These are phyloP conservation scores for Amylostereum chailletii DNA, from an alignment of 1,284 basidiomycete species.

Conservation along the genomic window DNA sequence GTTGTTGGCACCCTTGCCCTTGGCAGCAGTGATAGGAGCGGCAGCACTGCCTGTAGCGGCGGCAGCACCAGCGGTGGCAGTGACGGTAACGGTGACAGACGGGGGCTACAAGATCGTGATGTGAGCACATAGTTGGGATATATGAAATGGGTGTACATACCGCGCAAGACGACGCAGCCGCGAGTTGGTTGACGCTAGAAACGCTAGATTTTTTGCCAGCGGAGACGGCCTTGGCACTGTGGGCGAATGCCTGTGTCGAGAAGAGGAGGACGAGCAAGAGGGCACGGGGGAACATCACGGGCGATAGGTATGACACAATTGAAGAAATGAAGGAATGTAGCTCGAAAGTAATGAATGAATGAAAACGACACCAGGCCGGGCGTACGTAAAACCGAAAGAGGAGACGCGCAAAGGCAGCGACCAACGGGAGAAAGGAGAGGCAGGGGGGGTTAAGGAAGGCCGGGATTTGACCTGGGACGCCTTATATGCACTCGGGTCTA, in stretches of 20 bases:
- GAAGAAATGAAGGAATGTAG: background rate
- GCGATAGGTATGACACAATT: background rate
- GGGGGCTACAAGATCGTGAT: background rate
- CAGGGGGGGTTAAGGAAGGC: too few relatives aligned
- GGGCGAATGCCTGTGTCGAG: background rate
- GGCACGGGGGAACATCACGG: background rate
- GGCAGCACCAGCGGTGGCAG: background rate
- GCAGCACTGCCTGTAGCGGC: background rate
- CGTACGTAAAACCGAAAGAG: too few relatives aligned
- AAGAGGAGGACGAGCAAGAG: background rate
- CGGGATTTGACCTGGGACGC: too few relatives aligned
- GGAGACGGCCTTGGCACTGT: background rate
- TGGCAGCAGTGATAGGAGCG: background rate
- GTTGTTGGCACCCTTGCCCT: background rate
- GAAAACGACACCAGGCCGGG: constrained; percentile 1
- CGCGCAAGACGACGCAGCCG: background rate
- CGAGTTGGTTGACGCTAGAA: background rate
- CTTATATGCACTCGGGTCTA: too few relatives aligned
- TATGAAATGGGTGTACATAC: background rate
- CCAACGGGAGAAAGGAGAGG: too few relatives aligned
- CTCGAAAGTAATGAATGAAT: background rate
- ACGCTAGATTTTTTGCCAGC: background rate
- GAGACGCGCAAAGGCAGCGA: too few relatives aligned
- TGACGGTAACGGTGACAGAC: background rate
- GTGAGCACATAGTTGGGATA: background rate